phyloP scores from a whole-genome alignment of 2,329 filamentous ascomycete species.

The Stagonosporopsis tanaceti region DNA sequence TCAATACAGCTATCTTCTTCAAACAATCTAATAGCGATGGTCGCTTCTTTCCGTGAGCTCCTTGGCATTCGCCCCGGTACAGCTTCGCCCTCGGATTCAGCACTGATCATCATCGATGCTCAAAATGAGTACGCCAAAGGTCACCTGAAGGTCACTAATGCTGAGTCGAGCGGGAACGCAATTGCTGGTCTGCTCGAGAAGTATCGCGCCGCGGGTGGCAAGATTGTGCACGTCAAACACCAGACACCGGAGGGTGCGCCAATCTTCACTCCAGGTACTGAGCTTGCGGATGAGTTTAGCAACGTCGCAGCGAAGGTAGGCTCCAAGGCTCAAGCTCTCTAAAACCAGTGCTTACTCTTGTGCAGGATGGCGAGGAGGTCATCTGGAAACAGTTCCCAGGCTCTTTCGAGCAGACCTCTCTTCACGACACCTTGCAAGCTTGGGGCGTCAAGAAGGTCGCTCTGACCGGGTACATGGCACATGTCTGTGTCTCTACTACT shows the following conservation, averaged over 20 bases:
- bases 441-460: constrained; percentile 67
- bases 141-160: constrained; percentile 63
- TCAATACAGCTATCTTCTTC: not conserved
- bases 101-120: constrained; percentile 73
- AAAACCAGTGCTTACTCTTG: not conserved
- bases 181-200: constrained; percentile 66
- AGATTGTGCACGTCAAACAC: constrained; percentile 70
- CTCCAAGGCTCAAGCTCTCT: not conserved
- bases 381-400: constrained; percentile 67
- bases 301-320: constrained; percentile 61
- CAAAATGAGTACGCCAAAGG: constrained; percentile 74
- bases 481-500: constrained; percentile 71
- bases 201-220: constrained; percentile 64
- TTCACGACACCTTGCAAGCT: constrained; percentile 63
- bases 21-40: constrained; percentile 10
- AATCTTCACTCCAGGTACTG: constrained; percentile 70
- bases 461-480: constrained; percentile 69
- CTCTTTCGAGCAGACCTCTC: constrained; percentile 67
- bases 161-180: constrained; percentile 61
- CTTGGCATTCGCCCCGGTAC: constrained; percentile 64
- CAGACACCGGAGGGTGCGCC: constrained; percentile 67
- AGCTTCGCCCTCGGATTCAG: constrained; percentile 65
- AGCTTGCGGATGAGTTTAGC: constrained; percentile 67
- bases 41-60: constrained; percentile 58
- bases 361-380: constrained; percentile 59